Evolutionary conservation across 352 stramenopile species (phyloP).

Genomic region (Pythium vanterpoolii): DNA sequence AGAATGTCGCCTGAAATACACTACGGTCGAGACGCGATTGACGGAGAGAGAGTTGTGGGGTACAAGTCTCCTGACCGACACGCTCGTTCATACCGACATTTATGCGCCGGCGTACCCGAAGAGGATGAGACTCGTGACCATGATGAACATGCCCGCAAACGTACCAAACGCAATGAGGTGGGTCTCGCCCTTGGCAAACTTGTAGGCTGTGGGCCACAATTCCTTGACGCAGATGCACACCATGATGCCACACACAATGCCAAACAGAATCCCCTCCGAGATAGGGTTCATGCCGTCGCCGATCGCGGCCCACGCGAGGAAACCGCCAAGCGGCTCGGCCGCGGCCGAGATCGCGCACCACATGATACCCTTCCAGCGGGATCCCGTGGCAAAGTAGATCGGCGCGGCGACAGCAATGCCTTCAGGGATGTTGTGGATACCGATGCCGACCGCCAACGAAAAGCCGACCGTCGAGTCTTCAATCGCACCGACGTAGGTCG

Average conservation of each 20-base stretch:
- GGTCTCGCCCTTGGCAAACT: slow-evolving; percentile 84
- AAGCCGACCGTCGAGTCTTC: slow-evolving; percentile 88
- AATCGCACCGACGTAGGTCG: slow-evolving; percentile 91
- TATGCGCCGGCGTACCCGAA: slow-evolving; percentile 77
- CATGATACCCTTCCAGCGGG: slow-evolving; percentile 92
- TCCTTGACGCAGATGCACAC: slow-evolving; percentile 84
- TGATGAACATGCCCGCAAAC: slow-evolving; percentile 81
- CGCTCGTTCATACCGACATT: too few relatives aligned
- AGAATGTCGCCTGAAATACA: slow-evolving; percentile 28
- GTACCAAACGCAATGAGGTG: slow-evolving; percentile 81
- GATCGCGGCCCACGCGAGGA: slow-evolving; percentile 82
- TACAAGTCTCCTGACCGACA: too few relatives aligned
- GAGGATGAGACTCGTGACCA: slow-evolving; percentile 84
- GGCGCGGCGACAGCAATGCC: slow-evolving; percentile 93
- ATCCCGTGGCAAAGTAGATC: slow-evolving; percentile 96
- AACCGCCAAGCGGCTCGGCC: slow-evolving; percentile 81
- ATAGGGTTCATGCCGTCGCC: slow-evolving; percentile 43
- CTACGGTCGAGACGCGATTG: background rate
- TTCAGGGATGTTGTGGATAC: slow-evolving; percentile 97
- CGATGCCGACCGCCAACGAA: slow-evolving; percentile 93
- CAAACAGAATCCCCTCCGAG: slow-evolving; percentile 83
- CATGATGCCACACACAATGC: slow-evolving; percentile 91
- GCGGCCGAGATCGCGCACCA: slow-evolving; percentile 89
- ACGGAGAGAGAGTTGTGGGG: too few relatives aligned
- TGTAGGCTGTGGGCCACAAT: slow-evolving; percentile 89